Evolutionary conservation across 257 asterid species (phyloP), one percentile per base, ranked within the genome.

Genomic region (Voacanga thouarsii): DNA sequence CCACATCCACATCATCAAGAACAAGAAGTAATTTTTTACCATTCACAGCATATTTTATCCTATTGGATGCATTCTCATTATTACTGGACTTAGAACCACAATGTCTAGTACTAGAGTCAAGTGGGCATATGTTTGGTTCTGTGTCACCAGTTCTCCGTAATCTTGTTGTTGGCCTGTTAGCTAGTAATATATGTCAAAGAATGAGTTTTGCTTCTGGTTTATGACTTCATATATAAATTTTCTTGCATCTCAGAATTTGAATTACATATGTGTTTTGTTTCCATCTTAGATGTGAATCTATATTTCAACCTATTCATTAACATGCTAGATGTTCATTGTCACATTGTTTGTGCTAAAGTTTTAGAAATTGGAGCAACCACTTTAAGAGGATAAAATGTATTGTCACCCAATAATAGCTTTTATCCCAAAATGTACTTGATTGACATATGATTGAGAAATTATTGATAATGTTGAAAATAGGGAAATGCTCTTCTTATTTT

Each of bases 321-420:
- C 70, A 53, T 63, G 76, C 61, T 77, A 76, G 68, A 63, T 77
- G 41, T 78, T n/a, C n/a, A n/a, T n/a, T n/a, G n/a, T n/a, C n/a
- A n/a, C n/a, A n/a, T n/a, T n/a, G n/a, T n/a, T n/a, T 74, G 99
- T 82, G 92, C 96, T 59, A 94, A 94, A 87, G 99, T 94, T 70
- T n/a, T n/a, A n/a, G n/a, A n/a, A n/a, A n/a, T n/a, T n/a, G n/a
- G n/a, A n/a, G n/a, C n/a, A n/a, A n/a, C n/a, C n/a, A n/a, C n/a
- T n/a, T n/a, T n/a, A n/a, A n/a, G n/a, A n/a, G n/a, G n/a, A n/a
- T n/a, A n/a, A n/a, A n/a, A n/a, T n/a, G n/a, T n/a, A n/a, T n/a
- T n/a, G n/a, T n/a, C n/a, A n/a, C n/a, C n/a, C n/a, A n/a, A n/a
- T n/a, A n/a, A n/a, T n/a, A n/a, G n/a, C n/a, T n/a, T n/a, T n/a